Conservation (phyloP, 2,329 filamentous ascomycete genomes). For the Penicillium sp. region DNA sequence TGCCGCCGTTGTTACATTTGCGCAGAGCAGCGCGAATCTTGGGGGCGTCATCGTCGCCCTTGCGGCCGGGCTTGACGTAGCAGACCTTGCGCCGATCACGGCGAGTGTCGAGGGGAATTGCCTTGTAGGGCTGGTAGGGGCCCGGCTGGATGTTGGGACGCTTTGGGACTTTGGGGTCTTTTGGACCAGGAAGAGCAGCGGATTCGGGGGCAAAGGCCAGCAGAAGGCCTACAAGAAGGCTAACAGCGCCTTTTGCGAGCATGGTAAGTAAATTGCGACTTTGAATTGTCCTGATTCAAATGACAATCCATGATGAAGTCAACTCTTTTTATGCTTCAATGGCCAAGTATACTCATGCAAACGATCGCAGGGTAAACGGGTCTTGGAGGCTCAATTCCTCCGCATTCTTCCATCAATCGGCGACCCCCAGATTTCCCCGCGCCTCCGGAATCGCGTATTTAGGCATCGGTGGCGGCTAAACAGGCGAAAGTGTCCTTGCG, state of each 20-base stretch:
- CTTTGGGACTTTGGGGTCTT: background rate
- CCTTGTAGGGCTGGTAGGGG: slow-evolving; percentile 8
- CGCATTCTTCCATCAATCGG: slow-evolving; percentile 1
- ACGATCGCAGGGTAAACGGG: background rate
- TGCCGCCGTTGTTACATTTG: slow-evolving; percentile 66
- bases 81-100: slow-evolving; percentile 7
- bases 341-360: background rate
- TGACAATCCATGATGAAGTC: background rate
- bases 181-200: background rate
- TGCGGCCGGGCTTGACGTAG: background rate
- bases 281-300: background rate
- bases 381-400: background rate
- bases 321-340: background rate
- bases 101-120: background rate
- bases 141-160: background rate
- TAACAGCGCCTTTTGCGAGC: background rate
- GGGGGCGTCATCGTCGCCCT: background rate
- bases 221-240: background rate
- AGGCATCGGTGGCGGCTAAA: background rate
- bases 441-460: background rate
- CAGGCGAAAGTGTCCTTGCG: background rate
- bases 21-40: slow-evolving; percentile 59
- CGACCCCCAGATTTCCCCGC: background rate
- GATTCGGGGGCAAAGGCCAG: background rate
- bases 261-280: background rate